Conservation (phyloP, 2,329 filamentous ascomycete species). For the Colletotrichum viniferum region DNA sequence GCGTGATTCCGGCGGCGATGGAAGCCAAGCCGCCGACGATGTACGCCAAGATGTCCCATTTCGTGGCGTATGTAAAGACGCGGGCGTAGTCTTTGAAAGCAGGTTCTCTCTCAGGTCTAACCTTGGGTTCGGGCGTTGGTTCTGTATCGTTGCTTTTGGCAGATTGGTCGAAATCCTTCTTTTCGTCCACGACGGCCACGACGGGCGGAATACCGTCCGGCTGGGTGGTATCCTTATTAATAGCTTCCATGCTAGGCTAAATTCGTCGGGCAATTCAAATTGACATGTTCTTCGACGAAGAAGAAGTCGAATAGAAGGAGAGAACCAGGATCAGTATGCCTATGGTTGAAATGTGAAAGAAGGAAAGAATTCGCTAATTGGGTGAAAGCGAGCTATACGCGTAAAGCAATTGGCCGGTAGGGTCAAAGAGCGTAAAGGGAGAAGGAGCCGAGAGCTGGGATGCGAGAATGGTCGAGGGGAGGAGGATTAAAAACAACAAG, state of each 20-base stretch:
- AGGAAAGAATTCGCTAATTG: background rate
- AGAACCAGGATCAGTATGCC: background rate
- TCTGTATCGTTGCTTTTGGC: slow-evolving; percentile 27
- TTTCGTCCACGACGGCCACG: background rate
- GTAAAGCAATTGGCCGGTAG: background rate
- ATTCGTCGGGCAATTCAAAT: background rate
- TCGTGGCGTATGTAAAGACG: slow-evolving; percentile 59
- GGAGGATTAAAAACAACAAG: background rate
- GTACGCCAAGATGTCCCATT: slow-evolving; percentile 55
- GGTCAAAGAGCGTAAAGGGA: background rate
- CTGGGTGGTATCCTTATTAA: background rate
- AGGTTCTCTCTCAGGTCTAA: slow-evolving; percentile 49
- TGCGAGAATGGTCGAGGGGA: background rate
- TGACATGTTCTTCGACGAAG: background rate
- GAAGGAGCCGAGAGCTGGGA: background rate
- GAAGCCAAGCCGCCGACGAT: slow-evolving; percentile 51
- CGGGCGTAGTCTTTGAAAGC: slow-evolving; percentile 51
- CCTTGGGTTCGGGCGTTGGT: slow-evolving; percentile 34
- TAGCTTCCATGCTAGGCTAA: background rate
- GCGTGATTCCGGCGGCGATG: slow-evolving; percentile 56
- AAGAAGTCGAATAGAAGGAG: background rate
- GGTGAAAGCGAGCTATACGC: background rate
- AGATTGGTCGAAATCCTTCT: background rate
- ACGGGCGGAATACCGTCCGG: background rate
- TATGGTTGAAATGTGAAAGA: background rate